Evolutionary conservation across 768 basidiomycete genomes (phyloP), one percentile per base, ranked within the genome.

Genomic region (Tephrocybe sp.): DNA sequence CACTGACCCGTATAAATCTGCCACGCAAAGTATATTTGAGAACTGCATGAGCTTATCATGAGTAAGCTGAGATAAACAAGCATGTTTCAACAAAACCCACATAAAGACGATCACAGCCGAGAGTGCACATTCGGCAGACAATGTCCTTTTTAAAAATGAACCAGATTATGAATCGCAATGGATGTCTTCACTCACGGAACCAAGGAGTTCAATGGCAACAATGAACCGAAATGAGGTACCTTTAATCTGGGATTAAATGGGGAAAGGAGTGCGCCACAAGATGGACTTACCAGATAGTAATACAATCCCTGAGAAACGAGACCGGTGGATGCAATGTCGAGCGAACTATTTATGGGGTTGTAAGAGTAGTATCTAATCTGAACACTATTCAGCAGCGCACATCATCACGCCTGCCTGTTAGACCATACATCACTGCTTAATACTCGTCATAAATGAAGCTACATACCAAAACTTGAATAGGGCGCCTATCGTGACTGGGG

Each of bases 181-280:
- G 10, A 12, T 20, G n/a, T 26, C n/a, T 15, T n/a, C 6, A 49
- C 64, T 21, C 51, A 71, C 69, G 57, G 58, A 1, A 68, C 69
- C 36, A 72, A 62, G 18, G 51, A 59, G 14, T 48, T 45, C 18
- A 72, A 57, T 3, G 70, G 69, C 14, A 50, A 24, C 33, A 66
- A 52, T 0, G 66, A 68, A 6, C 70, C 71, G 40, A 66, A 72
- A 45, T 71, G 65, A 3, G 71, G 71, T 5, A 72, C 58, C 70
- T 72, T 30, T 39, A 4, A 39, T 6, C 18, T 20, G 8, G 38
- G n/a, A n/a, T n/a, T n/a, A n/a, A n/a, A n/a, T n/a, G n/a, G n/a
- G n/a, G n/a, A 20, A 8, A 9, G 15, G 15, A n/a, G n/a, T n/a
- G 15, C 34, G 15, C 9, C 34, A 5, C 14, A 36, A n/a, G n/a